These are phyloP conservation scores for Ganoderma leucocontextum DNA, from an alignment of 1,284 basidiomycete genomes.

Conservation along the genomic window DNA sequence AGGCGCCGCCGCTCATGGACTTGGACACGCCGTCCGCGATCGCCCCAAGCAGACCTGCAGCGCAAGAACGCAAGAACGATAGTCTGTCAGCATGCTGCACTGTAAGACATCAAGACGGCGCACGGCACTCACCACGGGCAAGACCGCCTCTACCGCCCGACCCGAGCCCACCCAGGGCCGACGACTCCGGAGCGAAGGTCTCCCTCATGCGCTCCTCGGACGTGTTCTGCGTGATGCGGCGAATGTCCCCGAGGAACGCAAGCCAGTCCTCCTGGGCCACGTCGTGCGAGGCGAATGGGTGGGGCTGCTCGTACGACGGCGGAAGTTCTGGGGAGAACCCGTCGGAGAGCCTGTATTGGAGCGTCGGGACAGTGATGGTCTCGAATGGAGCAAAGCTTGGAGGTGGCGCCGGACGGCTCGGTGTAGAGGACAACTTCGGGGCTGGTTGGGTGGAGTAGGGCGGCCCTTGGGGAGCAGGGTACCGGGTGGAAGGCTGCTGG, in stretches of 20 bases:
- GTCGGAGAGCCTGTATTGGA: not conserved
- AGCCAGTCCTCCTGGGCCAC: constrained; percentile 49
- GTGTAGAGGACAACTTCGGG: not conserved
- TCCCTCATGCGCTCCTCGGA: not conserved
- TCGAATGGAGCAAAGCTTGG: not conserved
- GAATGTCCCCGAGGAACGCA: constrained; percentile 19
- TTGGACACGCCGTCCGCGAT: not conserved
- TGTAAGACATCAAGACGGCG: no score
- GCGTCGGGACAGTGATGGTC: not conserved
- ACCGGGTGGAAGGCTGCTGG: not conserved
- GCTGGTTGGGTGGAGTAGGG: not conserved
- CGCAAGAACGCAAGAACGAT: no score
- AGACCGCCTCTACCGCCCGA: not conserved
- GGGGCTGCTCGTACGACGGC: constrained; percentile 31
- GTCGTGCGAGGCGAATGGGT: constrained; percentile 50
- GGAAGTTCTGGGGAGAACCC: constrained; percentile 29
- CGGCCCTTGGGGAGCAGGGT: not conserved
- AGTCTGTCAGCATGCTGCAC: not conserved
- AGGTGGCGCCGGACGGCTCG: not conserved
- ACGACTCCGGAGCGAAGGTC: constrained; percentile 1
- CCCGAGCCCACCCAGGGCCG: not conserved
- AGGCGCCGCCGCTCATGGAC: not conserved
- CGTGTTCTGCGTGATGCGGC: not conserved
- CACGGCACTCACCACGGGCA: not conserved
- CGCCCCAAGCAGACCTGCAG: not conserved